Evolutionary conservation across 768 basidiomycete genomes (phyloP).

Genomic region (Rhodotorula toruloides): DNA sequence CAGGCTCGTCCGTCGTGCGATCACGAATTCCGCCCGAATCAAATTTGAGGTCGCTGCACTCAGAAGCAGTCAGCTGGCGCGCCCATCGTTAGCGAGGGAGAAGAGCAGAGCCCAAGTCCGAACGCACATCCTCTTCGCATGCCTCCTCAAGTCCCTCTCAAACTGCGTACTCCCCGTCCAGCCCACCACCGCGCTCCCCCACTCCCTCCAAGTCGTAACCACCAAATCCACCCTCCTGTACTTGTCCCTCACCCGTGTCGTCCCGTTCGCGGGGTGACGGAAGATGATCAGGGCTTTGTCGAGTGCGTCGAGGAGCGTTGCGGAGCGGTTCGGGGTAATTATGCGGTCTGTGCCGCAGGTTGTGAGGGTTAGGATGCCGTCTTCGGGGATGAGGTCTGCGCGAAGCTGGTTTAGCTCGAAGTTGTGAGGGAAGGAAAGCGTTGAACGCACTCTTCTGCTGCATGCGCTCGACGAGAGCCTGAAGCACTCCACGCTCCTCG

Average conservation of each 20-base stretch:
- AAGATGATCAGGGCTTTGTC: slow-evolving; percentile 25
- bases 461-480: background rate
- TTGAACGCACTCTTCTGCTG: background rate
- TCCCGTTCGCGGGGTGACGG: slow-evolving; percentile 1
- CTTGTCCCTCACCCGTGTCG: background rate
- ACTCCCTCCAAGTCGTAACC: slow-evolving; percentile 6
- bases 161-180: slow-evolving; percentile 30
- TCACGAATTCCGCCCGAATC: slow-evolving; percentile 9
- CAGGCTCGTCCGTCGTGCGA: background rate
- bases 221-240: slow-evolving; percentile 24
- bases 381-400: slow-evolving; percentile 3
- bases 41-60: background rate
- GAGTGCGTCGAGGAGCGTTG: background rate
- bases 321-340: background rate
- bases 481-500: slow-evolving; percentile 1
- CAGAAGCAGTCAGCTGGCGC: background rate
- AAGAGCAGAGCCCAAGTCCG: no score
- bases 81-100: background rate
- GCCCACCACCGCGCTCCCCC: slow-evolving; percentile 13
- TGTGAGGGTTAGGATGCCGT: background rate
- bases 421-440: no score
- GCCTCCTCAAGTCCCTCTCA: slow-evolving; percentile 17
- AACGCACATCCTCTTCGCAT: background rate
- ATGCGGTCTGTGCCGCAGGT: background rate
- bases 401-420: no score